Evolutionary conservation across 1,284 basidiomycete species (phyloP).

Genomic region (Austroboletus novae-zelandiae): DNA sequence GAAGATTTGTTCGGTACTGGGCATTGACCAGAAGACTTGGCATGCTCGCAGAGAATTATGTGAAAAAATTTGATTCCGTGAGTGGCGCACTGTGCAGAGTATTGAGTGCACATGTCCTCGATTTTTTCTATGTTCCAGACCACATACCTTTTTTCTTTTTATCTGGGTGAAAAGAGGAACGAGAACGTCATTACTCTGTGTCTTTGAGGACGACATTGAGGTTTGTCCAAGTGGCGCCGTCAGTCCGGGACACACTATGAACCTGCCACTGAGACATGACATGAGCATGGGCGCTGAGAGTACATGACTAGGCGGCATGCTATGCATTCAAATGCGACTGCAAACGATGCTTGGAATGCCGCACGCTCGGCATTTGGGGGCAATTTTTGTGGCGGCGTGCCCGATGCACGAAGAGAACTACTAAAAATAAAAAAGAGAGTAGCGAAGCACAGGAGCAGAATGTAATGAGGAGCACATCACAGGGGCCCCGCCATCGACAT

Average conservation of each 20-base stretch:
- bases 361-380: constrained; percentile 4
- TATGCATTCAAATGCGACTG: constrained; percentile 1
- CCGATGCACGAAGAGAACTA: background rate
- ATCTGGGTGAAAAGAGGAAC: constrained; percentile 3
- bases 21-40: background rate
- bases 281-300: background rate
- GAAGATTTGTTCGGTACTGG: accelerated
- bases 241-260: constrained; percentile 3
- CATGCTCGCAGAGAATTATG: background rate
- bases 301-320: background rate
- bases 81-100: constrained; percentile 2
- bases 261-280: background rate
- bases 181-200: constrained; percentile 6
- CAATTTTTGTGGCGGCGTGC: constrained; percentile 25
- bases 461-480: background rate
- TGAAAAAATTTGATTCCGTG: constrained; percentile 11
- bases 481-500: too few species aligned
- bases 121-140: constrained; percentile 9
- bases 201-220: background rate
- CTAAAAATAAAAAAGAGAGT: background rate
- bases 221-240: constrained; percentile 10
- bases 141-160: constrained; percentile 21
- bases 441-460: constrained; percentile 17
- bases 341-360: background rate
- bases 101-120: constrained; percentile 17